Percentiles rank a stretch among this genome's conserved stretches.
Conservation (phyloP, 2,329 filamentous ascomycete genomes). For the Calonectria crousiana region DNA sequence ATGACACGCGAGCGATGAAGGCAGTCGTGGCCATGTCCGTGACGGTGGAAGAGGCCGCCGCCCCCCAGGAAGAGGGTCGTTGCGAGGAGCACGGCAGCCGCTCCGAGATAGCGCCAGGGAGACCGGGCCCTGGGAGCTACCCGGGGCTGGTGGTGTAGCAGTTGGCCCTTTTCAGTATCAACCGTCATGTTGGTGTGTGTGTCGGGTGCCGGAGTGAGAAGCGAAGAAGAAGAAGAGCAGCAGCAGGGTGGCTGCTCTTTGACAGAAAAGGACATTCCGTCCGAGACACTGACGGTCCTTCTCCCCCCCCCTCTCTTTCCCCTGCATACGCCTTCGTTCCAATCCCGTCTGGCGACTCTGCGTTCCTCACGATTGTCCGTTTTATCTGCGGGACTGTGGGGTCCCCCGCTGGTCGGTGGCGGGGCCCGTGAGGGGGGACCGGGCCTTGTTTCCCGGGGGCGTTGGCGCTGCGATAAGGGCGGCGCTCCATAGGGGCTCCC, state of each 20-base stretch:
- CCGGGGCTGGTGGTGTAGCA: constrained; percentile 12
- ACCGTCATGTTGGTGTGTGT: not conserved
- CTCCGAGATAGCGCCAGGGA: constrained; percentile 3
- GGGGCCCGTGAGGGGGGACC: constrained; percentile 2
- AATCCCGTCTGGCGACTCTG: not conserved
- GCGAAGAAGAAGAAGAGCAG: not conserved
- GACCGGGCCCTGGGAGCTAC: constrained; percentile 1
- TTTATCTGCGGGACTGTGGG: constrained; percentile 10
- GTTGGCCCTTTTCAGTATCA: constrained; percentile 21
- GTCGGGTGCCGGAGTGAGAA: not conserved
- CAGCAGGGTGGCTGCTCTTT: constrained; percentile 1
- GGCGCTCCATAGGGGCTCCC: constrained; percentile 11
- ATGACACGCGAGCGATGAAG: constrained; percentile 3
- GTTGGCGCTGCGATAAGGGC: not conserved
- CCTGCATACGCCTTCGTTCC: constrained; percentile 13
- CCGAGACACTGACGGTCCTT: constrained; percentile 4
- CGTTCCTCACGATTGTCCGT: not conserved
- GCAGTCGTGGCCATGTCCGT: not conserved
- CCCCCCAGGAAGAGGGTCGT: constrained; percentile 16
- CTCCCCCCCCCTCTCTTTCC: not conserved
- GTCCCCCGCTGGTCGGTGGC: not conserved
- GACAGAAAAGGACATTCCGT: constrained; percentile 14
- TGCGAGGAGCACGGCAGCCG: constrained; percentile 10
- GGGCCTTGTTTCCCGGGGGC: not conserved
- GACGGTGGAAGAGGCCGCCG: constrained; percentile 3